Conservation (phyloP, 2,329 filamentous ascomycete genomes). For the Alternaria arbusti region DNA sequence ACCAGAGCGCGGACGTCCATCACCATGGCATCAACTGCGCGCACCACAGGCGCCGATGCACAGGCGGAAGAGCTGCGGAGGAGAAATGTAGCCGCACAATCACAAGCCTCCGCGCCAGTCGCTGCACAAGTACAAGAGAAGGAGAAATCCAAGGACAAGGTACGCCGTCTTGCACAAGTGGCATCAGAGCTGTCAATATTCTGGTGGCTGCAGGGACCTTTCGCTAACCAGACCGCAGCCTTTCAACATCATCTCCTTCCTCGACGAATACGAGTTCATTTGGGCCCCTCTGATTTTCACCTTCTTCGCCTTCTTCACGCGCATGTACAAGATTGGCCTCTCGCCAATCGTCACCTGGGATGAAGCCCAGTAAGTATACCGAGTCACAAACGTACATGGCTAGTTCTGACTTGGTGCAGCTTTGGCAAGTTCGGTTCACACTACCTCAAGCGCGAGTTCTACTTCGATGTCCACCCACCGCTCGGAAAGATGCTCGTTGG, state of each 20-base stretch:
- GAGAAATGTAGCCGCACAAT: slow-evolving; percentile 50
- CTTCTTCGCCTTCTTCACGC: slow-evolving; percentile 68
- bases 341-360: slow-evolving; percentile 79
- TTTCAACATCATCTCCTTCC: slow-evolving; percentile 65
- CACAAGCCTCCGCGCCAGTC: slow-evolving; percentile 30
- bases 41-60: slow-evolving; percentile 50
- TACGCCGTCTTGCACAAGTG: slow-evolving; percentile 25
- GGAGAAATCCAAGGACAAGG: slow-evolving; percentile 58
- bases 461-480: slow-evolving; percentile 96
- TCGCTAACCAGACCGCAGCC: slow-evolving; percentile 38
- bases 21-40: slow-evolving; percentile 41
- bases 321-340: slow-evolving; percentile 71
- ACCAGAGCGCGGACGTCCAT: not conserved
- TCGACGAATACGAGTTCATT: slow-evolving; percentile 68
- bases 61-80: slow-evolving; percentile 54
- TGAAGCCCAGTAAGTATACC: slow-evolving; percentile 69
- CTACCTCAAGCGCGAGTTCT: slow-evolving; percentile 99
- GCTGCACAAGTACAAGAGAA: slow-evolving; percentile 42
- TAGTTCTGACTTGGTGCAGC: slow-evolving; percentile 54
- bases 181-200: slow-evolving; percentile 8
- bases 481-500: slow-evolving; percentile 99
- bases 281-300: slow-evolving; percentile 70
- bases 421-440: slow-evolving; percentile 99
- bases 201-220: not conserved
- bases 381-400: not conserved